Evolutionary conservation across 768 basidiomycete species (phyloP).

Genomic region (Cystobasidium onofrii): DNA sequence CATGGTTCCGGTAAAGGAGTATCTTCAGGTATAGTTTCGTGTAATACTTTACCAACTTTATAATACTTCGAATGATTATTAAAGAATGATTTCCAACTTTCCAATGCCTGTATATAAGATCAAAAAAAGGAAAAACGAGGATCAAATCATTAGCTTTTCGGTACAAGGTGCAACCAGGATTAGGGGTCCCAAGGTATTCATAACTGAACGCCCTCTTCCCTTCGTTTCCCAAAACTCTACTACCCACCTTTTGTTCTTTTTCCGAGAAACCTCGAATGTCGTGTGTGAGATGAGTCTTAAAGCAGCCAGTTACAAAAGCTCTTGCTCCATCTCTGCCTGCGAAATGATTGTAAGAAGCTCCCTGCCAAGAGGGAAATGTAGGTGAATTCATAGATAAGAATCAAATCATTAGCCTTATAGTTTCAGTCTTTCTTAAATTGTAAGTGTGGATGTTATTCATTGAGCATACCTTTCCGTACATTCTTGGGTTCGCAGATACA

Average conservation of each 20-base stretch:
- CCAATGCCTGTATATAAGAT: conserved; percentile 69
- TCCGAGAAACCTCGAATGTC: conserved; percentile 74
- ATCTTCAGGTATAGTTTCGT: conserved; percentile 9
- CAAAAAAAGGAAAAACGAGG: no score
- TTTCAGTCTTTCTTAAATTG: no score
- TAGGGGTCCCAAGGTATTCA: no score
- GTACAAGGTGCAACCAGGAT: no score
- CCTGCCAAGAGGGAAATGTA: no score
- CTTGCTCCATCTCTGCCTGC: conserved; percentile 50
- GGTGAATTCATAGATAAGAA: no score
- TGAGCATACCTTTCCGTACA: conserved; percentile 61
- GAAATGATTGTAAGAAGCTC: conserved; percentile 33
- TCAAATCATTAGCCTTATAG: no score
- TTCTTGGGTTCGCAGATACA: conserved; percentile 64
- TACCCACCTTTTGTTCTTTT: conserved; percentile 62
- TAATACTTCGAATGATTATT: conserved; percentile 67
- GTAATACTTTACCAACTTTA: conserved; percentile 30
- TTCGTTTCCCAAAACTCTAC: no score
- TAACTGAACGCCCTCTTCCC: no score
- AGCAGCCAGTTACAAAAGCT: conserved; percentile 89
- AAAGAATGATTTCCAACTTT: conserved; percentile 88
- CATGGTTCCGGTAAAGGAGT: conserved; percentile 28
- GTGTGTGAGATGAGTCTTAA: conserved; percentile 79
- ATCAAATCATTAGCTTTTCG: no score
- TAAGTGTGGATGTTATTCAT: no score